phyloP scores from a whole-genome alignment of 306 rosid genomes.

The Mimosa pudica region DNA sequence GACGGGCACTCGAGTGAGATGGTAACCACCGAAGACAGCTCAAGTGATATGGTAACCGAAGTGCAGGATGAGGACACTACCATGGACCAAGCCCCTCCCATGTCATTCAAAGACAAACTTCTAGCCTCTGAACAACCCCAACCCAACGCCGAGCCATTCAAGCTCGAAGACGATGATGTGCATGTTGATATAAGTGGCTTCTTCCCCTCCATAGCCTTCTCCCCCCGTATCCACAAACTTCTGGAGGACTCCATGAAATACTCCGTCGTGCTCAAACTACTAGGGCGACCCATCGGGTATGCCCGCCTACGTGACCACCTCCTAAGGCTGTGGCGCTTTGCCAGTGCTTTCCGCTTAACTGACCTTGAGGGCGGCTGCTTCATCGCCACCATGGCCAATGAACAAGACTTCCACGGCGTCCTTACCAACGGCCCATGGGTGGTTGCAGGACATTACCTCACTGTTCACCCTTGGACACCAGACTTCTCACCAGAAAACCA shows the following conservation, averaged over 20 bases:
- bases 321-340: neutral
- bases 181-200: rapidly evolving
- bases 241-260: neutral
- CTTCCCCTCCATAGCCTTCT: neutral
- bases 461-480: neutral
- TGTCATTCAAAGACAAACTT: too few relatives aligned
- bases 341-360: neutral
- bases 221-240: neutral
- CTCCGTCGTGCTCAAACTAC: neutral
- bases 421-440: neutral
- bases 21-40: too few relatives aligned
- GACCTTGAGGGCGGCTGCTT: neutral
- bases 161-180: neutral
- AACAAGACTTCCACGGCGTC: neutral
- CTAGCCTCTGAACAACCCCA: too few relatives aligned
- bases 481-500: neutral
- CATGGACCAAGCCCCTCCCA: too few relatives aligned
- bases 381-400: neutral
- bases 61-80: too few relatives aligned
- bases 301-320: neutral
- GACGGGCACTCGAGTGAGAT: too few relatives aligned
- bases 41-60: too few relatives aligned
- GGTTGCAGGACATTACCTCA: neutral
- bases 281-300: neutral
- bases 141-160: too few relatives aligned